These are phyloP conservation scores for Orbilia oligospora DNA, from an alignment of 2,329 filamentous ascomycete species.

Conservation along the genomic window DNA sequence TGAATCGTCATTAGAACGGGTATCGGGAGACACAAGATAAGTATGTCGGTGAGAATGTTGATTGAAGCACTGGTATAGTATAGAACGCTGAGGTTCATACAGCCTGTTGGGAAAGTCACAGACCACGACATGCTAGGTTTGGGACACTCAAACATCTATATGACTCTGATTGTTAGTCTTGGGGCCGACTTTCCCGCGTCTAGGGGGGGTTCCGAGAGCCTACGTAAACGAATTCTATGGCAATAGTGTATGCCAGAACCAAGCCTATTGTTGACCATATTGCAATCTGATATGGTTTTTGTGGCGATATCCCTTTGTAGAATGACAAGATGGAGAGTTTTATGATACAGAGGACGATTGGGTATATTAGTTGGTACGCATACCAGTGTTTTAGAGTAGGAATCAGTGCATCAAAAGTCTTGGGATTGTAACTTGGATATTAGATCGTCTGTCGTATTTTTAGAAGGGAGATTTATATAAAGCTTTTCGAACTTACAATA, in stretches of 20 bases:
- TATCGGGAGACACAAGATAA: slow-evolving; percentile 70
- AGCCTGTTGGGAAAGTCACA: slow-evolving; percentile 64
- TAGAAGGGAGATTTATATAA: not conserved
- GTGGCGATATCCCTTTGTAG: slow-evolving; percentile 67
- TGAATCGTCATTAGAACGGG: slow-evolving; percentile 70
- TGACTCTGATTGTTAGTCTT: slow-evolving; percentile 24
- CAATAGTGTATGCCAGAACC: slow-evolving; percentile 65
- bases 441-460: not conserved
- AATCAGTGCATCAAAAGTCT: slow-evolving; percentile 55
- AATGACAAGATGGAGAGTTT: slow-evolving; percentile 69
- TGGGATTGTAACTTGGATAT: slow-evolving; percentile 4
- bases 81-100: slow-evolving; percentile 66
- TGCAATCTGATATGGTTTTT: slow-evolving; percentile 62
- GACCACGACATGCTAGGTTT: slow-evolving; percentile 63
- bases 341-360: slow-evolving; percentile 66
- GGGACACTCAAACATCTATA: slow-evolving; percentile 65
- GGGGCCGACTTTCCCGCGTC: not conserved
- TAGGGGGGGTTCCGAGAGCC: slow-evolving; percentile 64
- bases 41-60: slow-evolving; percentile 69
- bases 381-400: slow-evolving; percentile 66
- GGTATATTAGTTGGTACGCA: slow-evolving; percentile 67
- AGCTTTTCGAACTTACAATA: slow-evolving; percentile 64
- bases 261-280: slow-evolving; percentile 66
- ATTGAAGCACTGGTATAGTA: slow-evolving; percentile 68
- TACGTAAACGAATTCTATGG: slow-evolving; percentile 65